phyloP scores from a whole-genome alignment of 2,329 filamentous ascomycete species.

The Sporothrix humicola region DNA sequence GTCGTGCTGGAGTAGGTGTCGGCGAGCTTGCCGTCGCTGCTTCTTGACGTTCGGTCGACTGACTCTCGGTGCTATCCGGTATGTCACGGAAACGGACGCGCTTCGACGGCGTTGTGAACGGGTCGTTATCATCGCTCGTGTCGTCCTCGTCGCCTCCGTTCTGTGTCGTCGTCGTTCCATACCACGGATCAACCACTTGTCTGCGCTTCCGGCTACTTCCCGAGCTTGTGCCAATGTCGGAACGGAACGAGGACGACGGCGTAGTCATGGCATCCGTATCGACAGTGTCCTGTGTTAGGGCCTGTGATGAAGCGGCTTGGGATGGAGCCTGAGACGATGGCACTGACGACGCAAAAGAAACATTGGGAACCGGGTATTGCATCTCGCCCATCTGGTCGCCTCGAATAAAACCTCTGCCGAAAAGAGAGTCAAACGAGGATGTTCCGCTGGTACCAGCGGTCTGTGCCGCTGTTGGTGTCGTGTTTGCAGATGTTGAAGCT shows the following conservation, averaged over 20 bases:
- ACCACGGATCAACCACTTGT: conserved; percentile 10
- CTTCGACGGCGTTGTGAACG: conserved; percentile 32
- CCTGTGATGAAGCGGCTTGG: conserved; percentile 3
- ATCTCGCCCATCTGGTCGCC: neutral
- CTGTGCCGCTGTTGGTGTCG: neutral
- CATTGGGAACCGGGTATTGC: neutral
- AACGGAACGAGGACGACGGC: conserved; percentile 29
- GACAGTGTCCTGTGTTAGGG: neutral
- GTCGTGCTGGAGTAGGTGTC: neutral
- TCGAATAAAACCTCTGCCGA: conserved; percentile 19
- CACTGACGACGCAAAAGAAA: conserved; percentile 15
- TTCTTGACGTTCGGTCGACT: neutral
- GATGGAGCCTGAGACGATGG: neutral
- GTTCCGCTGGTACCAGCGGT: neutral
- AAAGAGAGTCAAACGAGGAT: conserved; percentile 18
- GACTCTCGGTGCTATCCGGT: neutral
- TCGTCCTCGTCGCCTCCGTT: conserved; percentile 8
- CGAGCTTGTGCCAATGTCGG: neutral
- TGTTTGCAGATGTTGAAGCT: neutral
- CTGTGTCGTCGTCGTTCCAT: neutral
- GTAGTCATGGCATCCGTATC: conserved; percentile 25
- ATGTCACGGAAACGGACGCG: conserved; percentile 23
- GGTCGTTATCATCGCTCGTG: conserved; percentile 10
- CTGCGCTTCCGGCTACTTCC: neutral
- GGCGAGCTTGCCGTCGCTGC: neutral